These are phyloP conservation scores for Sporormia fimetaria DNA, from an alignment of 495 filamentous ascomycete species.

Conservation along the genomic window DNA sequence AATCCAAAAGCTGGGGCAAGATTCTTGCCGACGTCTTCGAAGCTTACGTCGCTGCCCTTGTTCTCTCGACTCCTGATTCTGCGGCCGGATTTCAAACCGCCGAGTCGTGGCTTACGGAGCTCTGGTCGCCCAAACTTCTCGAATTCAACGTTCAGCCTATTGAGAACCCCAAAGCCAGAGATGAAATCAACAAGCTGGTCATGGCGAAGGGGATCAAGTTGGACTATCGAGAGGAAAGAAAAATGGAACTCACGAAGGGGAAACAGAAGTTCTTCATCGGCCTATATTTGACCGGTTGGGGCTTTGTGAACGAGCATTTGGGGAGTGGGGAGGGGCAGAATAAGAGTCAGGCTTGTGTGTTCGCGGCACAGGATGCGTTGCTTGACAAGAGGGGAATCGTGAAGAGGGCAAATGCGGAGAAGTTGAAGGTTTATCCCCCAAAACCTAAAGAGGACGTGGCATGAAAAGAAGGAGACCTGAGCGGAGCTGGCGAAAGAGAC, in stretches of 20 bases:
- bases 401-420: constrained; percentile 17
- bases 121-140: constrained; percentile 47
- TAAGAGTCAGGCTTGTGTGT: constrained; percentile 62
- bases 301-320: constrained; percentile 51
- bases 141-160: constrained; percentile 13
- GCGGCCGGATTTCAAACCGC: constrained; percentile 46
- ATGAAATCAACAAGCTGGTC: constrained; percentile 45
- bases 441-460: neutral
- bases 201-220: constrained; percentile 50
- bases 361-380: constrained; percentile 57
- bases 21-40: constrained; percentile 77
- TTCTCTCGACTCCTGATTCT: constrained; percentile 48
- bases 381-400: constrained; percentile 28
- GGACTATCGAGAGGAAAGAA: constrained; percentile 49
- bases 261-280: constrained; percentile 56
- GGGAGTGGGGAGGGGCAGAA: constrained; percentile 56
- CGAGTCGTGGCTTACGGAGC: constrained; percentile 53
- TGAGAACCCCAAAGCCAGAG: constrained; percentile 35
- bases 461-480: neutral
- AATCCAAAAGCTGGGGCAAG: constrained; percentile 49
- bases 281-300: constrained; percentile 62
- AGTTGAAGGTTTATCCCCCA: constrained; percentile 2
- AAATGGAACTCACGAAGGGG: constrained; percentile 41
- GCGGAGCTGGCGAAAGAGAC: too few species aligned
- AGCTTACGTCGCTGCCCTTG: constrained; percentile 68